A percentile compares a stretch with the other conserved stretches of the same genome.
Conservation (phyloP, 768 basidiomycete genomes). For the Kwoniella mangroviensis region DNA sequence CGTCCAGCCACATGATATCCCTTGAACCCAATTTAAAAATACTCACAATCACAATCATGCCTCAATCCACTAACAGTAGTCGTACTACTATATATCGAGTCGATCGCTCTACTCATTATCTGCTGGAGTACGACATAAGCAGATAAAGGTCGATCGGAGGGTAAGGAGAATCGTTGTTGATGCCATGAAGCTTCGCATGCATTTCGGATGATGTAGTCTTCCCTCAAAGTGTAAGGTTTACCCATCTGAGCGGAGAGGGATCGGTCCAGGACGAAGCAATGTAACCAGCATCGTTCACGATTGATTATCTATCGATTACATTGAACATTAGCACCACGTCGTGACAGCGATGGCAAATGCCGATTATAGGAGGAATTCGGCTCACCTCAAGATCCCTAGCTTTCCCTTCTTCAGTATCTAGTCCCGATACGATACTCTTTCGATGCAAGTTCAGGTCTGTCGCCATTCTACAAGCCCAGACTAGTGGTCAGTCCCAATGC, state of each 20-base stretch:
- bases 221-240: constrained; percentile 87
- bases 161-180: constrained; percentile 66
- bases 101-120: constrained; percentile 82
- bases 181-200: constrained; percentile 70
- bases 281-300: constrained; percentile 90
- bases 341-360: neutral
- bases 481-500: constrained; percentile 52
- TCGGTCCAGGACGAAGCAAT: constrained; percentile 86
- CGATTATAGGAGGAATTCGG: neutral
- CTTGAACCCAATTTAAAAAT: constrained; percentile 45
- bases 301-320: constrained; percentile 75
- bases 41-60: constrained; percentile 75
- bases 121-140: constrained; percentile 88
- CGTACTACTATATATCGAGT: constrained; percentile 80
- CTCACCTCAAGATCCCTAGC: constrained; percentile 66
- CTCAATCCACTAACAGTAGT: constrained; percentile 80
- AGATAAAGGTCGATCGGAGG: constrained; percentile 71
- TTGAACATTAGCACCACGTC: neutral
- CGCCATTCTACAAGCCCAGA: constrained; percentile 84
- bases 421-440: constrained; percentile 69
- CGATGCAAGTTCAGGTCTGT: constrained; percentile 95
- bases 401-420: constrained; percentile 78
- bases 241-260: constrained; percentile 95
- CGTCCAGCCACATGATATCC: no score
- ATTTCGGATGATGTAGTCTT: constrained; percentile 91